Base-by-base conservation (phyloP, 2,329 filamentous ascomycete species). In the Bretziella fagacearum region DNA sequence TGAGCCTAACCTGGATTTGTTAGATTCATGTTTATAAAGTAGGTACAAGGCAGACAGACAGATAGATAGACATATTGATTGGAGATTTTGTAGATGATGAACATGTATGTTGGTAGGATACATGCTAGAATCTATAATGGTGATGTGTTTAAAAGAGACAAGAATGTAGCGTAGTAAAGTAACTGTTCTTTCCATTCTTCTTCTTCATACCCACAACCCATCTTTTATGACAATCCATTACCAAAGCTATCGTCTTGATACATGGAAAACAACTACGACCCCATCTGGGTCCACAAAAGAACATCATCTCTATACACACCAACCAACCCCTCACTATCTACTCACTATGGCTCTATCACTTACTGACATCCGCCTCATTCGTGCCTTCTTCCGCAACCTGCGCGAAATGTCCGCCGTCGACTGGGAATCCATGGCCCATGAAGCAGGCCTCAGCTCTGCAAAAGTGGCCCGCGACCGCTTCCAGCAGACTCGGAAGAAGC, bases 381-480 rank as follows among this genome's bases (percentile, higher is more conserved):
- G 35, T 57, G 59, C 25, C 10, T 56, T 66, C 32, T 65, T 66
- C 50, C 58, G 64, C 53, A 62, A 64, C 53, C 63, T 66, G 59
- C 61, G 55, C 4, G 53, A 59, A 36, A 63, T 62, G 51, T 62
- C 61, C 5, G 60, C 64, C 6, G 59, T 65, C 23, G 56, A 69
- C 54, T 69, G 62, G 58, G 56, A 61, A 13, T 53, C 56, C 1
- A 60, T 69, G 33, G 65, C 65, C 3, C 6, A 35, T 2, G 53
- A 56, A 10, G 52, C 64, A 11, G 57, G 57, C 3, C 59, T 67
- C 46, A 65, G 65, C 49, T 60, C 64, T 42, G 61, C 57, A 44
- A 64, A 62, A 42, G 65, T 62, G 49, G 64, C 64, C 50, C 63
- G 62, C 45, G 60, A 65, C 50, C 62, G 62, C 26, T 65, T 64